Base-by-base conservation (phyloP, 345 rosid species). In the Hirschfeldia incana region DNA sequence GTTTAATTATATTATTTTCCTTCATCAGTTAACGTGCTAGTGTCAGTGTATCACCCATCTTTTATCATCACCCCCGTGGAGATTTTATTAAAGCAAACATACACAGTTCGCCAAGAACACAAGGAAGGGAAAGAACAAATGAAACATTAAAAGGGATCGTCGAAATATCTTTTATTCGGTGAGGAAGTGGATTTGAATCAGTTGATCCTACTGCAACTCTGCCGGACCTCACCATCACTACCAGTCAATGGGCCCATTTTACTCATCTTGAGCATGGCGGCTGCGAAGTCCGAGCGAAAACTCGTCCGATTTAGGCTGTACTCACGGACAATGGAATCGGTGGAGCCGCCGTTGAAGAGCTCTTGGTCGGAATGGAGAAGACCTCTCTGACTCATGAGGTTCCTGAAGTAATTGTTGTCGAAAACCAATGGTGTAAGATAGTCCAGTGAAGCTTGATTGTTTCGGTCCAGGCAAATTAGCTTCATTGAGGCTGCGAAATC, bases 241-340 rank as follows among this genome's bases (percentile, higher is more conserved):
- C 97, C 92, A 1, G 95, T 92, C 72, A 92, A 89, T 1, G 96
- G 96, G 9, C 21, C 21, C 21, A 21, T 21, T 83, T 89, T 15
- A 59, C 89, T 93, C 97, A 94, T 91, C 79, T 86, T 92, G 72
- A 91, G 85, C 97, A 94, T 91, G 55, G 89, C 93, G 42, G 89
- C 62, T 0, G 63, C 80, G 29, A 90, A 94, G 72, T 92, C 98
- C 0, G 87, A 85, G 21, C 1, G 80, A 83, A 94, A 94, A 65
- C 81, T 69, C 44, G 44, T 60, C 1, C 88, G 87, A 42, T 13
- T 84, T 75, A 59, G 85, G 78, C 88, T 83, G 55, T 91, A 92
- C 8, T 80, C 76, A n/a, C 69, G 65, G 26, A 92, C 97, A 4
- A 90, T 60, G 5, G 92, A 83, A 70, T 90, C 93, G 4, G 97